These are phyloP conservation scores for Pulveroboletus sp. DNA, from an alignment of 768 basidiomycete species.

Conservation along the genomic window DNA sequence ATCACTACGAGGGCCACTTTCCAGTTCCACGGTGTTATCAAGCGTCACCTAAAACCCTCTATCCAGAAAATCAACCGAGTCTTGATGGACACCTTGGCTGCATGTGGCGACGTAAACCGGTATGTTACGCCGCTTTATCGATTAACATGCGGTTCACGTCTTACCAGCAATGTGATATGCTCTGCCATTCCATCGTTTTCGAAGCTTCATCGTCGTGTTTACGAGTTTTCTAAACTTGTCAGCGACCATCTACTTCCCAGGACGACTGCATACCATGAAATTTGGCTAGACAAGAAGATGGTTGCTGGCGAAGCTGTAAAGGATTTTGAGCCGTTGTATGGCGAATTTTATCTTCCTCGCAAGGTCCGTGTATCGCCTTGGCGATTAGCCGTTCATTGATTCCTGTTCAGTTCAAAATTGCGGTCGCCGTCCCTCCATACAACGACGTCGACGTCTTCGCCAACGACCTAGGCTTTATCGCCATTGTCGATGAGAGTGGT, in stretches of 20 bases:
- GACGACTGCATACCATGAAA: constrained; percentile 96
- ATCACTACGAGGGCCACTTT: constrained; percentile 97
- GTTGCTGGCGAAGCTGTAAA: constrained; percentile 92
- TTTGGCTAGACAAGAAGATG: constrained; percentile 97
- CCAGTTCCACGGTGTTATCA: constrained; percentile 99
- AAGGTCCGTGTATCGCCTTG: constrained; percentile 52
- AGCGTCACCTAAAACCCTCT: constrained; percentile 91
- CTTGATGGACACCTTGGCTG: constrained; percentile 92
- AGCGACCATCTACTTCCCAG: constrained; percentile 86
- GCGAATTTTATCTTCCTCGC: constrained; percentile 93
- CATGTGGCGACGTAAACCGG: constrained; percentile 98
- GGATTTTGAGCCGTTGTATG: constrained; percentile 96
- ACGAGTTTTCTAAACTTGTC: constrained; percentile 77
- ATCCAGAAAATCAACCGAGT: constrained; percentile 94
- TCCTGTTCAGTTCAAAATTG: constrained; percentile 83
- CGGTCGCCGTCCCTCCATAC: constrained; percentile 92
- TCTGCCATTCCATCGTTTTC: constrained; percentile 90
- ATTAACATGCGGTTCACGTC: constrained; percentile 4
- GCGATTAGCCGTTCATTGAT: not conserved
- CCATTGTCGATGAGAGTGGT: constrained; percentile 75
- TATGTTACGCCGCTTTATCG: constrained; percentile 27
- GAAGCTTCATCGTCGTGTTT: constrained; percentile 80
- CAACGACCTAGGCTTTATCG: constrained; percentile 96
- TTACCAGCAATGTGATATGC: constrained; percentile 78
- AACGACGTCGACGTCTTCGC: constrained; percentile 97